A percentile compares a stretch with the other conserved stretches of the same genome.
These are phyloP conservation scores for Thinopyrum elongatum DNA, from an alignment of 176 grass and related monocot species.

Conservation along the genomic window DNA sequence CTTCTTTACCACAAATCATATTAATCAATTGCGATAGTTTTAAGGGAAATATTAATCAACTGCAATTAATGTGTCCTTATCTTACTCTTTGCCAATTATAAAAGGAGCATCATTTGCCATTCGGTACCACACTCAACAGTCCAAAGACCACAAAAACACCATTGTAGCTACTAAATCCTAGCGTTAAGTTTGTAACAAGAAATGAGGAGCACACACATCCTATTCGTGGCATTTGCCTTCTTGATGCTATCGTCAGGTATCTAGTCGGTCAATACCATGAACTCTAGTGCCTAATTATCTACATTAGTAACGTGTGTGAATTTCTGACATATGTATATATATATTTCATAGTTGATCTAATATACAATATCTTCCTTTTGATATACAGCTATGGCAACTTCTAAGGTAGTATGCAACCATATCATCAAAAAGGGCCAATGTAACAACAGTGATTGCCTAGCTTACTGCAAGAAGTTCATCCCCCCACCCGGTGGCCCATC, in stretches of 20 bases:
- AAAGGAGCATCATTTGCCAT: not conserved
- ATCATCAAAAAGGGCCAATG: not conserved
- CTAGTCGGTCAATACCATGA: not conserved
- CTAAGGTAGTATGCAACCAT: not conserved
- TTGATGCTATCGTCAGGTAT: not conserved
- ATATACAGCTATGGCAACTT: not conserved
- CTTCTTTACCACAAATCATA: not conserved
- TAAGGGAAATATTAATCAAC: too few relatives aligned
- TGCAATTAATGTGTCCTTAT: not conserved
- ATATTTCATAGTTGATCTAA: not conserved
- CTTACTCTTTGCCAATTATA: not conserved
- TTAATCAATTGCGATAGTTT: not conserved
- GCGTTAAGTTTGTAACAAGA: not conserved
- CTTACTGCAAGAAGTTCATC: not conserved
- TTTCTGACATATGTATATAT: not conserved
- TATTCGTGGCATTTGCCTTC: not conserved
- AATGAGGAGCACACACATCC: not conserved
- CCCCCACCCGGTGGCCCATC: not conserved
- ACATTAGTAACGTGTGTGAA: not conserved
- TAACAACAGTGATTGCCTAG: not conserved
- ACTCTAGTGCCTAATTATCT: not conserved
- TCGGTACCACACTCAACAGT: not conserved
- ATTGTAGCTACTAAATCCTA: not conserved
- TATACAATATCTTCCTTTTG: too few relatives aligned
- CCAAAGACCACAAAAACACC: not conserved